phyloP scores from a whole-genome alignment of 306 rosid genomes.

The Dryas octopetala region DNA sequence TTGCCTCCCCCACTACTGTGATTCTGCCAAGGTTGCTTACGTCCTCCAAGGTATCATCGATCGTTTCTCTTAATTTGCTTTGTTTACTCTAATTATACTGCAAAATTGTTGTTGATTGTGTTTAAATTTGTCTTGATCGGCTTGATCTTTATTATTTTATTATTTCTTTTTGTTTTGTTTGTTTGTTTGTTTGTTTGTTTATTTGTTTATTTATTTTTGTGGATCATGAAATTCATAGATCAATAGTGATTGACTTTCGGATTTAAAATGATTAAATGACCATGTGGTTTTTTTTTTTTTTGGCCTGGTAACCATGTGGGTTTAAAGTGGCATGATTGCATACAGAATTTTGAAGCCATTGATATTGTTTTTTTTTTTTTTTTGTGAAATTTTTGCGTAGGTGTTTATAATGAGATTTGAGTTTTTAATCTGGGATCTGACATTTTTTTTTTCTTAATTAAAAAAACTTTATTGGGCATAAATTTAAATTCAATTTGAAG shows the following conservation, averaged over 20 bases:
- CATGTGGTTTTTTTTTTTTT: neutral
- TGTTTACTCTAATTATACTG: no score
- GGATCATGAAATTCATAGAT: neutral
- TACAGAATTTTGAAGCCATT: no score
- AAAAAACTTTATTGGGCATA: no score
- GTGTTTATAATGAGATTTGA: no score
- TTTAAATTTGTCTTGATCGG: neutral
- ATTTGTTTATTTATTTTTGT: neutral
- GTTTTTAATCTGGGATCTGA: no score
- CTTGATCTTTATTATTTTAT: neutral
- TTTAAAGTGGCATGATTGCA: no score
- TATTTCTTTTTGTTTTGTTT: neutral
- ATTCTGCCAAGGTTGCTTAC: constrained; percentile 73
- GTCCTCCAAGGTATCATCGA: constrained; percentile 63
- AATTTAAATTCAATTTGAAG: no score
- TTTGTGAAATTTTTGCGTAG: no score
- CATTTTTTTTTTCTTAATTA: no score
- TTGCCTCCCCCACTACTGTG: constrained; percentile 70
- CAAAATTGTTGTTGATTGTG: neutral
- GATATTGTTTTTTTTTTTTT: no score
- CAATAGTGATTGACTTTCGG: neutral
- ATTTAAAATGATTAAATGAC: neutral
- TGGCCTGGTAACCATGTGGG: no score
- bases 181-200: neutral
- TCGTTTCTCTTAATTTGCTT: neutral